Conservation (phyloP, 2,329 filamentous ascomycete genomes). For the Stenocarpella maydis region DNA sequence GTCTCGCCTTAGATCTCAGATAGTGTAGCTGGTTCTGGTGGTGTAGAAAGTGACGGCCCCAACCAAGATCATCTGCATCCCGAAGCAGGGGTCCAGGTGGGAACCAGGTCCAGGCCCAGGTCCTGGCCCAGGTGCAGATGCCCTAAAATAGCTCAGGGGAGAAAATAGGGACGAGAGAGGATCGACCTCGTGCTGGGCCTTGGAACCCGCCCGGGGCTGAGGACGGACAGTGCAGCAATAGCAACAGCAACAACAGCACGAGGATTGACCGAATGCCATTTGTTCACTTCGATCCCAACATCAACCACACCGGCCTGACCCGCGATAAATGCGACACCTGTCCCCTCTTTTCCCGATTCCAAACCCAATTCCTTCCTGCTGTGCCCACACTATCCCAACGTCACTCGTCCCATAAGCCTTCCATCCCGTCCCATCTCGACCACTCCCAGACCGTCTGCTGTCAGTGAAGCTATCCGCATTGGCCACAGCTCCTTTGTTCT, state of each 20-base stretch:
- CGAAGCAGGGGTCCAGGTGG: slow-evolving; percentile 11
- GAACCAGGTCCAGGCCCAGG: slow-evolving; percentile 2
- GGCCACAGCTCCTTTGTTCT: slow-evolving; percentile 24
- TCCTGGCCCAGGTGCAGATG: not conserved
- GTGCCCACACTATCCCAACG: not conserved
- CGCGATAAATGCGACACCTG: slow-evolving; percentile 18
- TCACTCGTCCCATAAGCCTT: not conserved
- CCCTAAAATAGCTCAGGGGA: slow-evolving; percentile 27
- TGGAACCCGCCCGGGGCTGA: slow-evolving; percentile 15
- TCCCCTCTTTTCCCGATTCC: slow-evolving; percentile 1
- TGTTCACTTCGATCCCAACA: slow-evolving; percentile 3
- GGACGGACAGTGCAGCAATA: slow-evolving; percentile 1
- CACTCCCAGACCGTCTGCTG: slow-evolving; percentile 4
- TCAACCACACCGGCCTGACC: not conserved
- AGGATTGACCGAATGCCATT: not conserved
- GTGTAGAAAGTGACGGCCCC: not conserved
- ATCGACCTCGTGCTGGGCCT: slow-evolving; percentile 13
- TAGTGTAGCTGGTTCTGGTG: not conserved
- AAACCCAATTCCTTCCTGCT: not conserved
- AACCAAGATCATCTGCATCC: slow-evolving; percentile 9
- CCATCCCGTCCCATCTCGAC: not conserved
- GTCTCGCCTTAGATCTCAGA: too few species aligned
- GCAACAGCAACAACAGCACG: not conserved
- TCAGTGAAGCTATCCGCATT: slow-evolving; percentile 24
- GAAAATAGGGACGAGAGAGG: not conserved